Evolutionary conservation across 495 filamentous ascomycete species (phyloP).

Genomic region (Chaetomidium leptoderma): DNA sequence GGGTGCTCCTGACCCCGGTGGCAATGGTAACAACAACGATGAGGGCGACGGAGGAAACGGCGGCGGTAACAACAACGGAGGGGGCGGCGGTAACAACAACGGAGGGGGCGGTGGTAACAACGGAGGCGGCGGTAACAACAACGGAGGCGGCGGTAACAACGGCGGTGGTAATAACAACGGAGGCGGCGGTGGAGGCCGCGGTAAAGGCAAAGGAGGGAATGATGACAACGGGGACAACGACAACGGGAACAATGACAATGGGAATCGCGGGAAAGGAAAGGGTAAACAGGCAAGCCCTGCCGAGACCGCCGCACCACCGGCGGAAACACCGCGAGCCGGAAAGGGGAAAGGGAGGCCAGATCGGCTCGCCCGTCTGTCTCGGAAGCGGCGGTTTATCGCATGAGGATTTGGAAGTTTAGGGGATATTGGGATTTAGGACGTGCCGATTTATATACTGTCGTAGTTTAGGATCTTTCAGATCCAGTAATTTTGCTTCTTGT

Average conservation of each 20-base stretch:
- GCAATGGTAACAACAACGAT: not conserved
- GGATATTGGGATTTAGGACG: not conserved
- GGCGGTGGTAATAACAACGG: not conserved
- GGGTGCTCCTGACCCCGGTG: constrained; percentile 14
- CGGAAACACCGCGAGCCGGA: not conserved
- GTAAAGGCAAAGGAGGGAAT: not conserved
- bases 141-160: not conserved
- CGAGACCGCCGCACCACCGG: not conserved
- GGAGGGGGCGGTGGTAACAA: not conserved
- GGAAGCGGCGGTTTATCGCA: constrained; percentile 14
- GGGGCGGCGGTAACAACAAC: not conserved
- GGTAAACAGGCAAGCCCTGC: not conserved
- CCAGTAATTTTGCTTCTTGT: too few relatives aligned
- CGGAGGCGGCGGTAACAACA: not conserved
- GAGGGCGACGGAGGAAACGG: not conserved
- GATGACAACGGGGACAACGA: constrained; percentile 5
- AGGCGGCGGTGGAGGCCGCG: too few relatives aligned
- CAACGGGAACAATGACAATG: constrained; percentile 18
- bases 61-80: not conserved
- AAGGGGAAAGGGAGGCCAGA: constrained; percentile 12
- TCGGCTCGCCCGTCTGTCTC: constrained; percentile 18
- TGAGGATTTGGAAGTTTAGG: not conserved
- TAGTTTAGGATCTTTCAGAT: not conserved
- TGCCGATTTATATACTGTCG: not conserved
- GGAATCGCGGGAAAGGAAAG: not conserved